phyloP scores from a whole-genome alignment of 345 rosid genomes.

The Eucalyptus leucophloia region DNA sequence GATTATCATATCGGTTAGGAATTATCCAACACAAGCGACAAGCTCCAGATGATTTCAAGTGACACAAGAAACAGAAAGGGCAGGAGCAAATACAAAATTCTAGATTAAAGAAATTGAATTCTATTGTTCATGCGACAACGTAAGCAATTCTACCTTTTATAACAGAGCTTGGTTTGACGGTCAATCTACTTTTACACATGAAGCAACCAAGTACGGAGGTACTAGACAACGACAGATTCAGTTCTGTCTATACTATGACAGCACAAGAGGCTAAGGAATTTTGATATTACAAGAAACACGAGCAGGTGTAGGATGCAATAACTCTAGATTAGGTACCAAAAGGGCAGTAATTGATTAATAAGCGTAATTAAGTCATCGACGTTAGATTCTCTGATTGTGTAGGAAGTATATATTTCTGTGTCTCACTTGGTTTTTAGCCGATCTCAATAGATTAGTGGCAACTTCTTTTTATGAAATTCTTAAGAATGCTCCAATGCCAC shows the following conservation, averaged over 20 bases:
- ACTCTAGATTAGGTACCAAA: no score
- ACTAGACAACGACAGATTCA: not conserved
- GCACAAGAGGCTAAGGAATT: no score
- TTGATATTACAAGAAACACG: not conserved
- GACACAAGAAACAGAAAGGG: not conserved
- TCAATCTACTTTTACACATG: no score
- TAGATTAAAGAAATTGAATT: not conserved
- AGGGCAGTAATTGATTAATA: no score
- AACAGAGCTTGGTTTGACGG: not conserved
- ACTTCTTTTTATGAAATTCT: no score
- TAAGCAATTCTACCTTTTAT: not conserved
- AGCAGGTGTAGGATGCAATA: not conserved
- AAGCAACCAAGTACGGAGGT: no score
- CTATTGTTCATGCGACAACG: not conserved
- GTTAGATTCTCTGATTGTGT: accelerated
- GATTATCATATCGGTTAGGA: no score
- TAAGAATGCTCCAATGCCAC: no score
- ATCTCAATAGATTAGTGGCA: accelerated
- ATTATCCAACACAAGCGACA: not conserved
- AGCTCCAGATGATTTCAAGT: not conserved
- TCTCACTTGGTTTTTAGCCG: no score
- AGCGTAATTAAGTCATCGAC: no score
- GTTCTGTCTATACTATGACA: not conserved
- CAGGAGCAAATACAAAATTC: not conserved
- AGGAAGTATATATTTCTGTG: accelerated